Percentiles rank a stretch among this genome's conserved stretches.
phyloP scores from a whole-genome alignment of 75 land plant genomes.

The Picea glauca region DNA sequence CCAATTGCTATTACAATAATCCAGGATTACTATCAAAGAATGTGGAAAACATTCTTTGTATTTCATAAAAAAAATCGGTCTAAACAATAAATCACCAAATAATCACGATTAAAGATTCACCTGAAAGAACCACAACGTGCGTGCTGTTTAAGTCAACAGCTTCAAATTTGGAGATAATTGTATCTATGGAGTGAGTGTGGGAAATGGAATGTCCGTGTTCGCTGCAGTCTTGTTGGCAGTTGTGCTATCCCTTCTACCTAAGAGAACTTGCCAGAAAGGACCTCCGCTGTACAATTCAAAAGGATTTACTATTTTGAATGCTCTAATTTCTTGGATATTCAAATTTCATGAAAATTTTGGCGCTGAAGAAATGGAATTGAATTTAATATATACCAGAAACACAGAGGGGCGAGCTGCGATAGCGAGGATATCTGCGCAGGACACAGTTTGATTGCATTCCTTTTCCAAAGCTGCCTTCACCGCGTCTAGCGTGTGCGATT shows the following conservation, averaged over 20 bases:
- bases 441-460: slow-evolving; percentile 13
- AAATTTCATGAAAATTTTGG: neutral
- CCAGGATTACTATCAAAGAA: neutral
- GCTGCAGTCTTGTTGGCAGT: slow-evolving; percentile 42
- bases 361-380: neutral
- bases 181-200: slow-evolving; percentile 19
- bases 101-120: slow-evolving; percentile 13
- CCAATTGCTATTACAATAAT: slow-evolving; percentile 62
- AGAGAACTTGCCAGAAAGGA: slow-evolving; percentile 40
- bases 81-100: neutral
- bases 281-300: slow-evolving; percentile 46
- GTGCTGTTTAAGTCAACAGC: slow-evolving; percentile 43
- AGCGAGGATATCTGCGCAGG: slow-evolving; percentile 31
- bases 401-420: slow-evolving; percentile 29
- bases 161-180: slow-evolving; percentile 40
- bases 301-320: neutral
- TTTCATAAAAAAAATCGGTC: neutral
- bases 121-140: slow-evolving; percentile 34
- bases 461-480: slow-evolving; percentile 23
- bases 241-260: slow-evolving; percentile 66
- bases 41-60: neutral
- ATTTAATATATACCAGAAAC: neutral
- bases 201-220: slow-evolving; percentile 41
- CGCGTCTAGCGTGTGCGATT: slow-evolving; percentile 1
- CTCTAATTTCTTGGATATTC: neutral